Conservation (phyloP, 2,329 filamentous ascomycete species). For the Fusarium caatingaense region DNA sequence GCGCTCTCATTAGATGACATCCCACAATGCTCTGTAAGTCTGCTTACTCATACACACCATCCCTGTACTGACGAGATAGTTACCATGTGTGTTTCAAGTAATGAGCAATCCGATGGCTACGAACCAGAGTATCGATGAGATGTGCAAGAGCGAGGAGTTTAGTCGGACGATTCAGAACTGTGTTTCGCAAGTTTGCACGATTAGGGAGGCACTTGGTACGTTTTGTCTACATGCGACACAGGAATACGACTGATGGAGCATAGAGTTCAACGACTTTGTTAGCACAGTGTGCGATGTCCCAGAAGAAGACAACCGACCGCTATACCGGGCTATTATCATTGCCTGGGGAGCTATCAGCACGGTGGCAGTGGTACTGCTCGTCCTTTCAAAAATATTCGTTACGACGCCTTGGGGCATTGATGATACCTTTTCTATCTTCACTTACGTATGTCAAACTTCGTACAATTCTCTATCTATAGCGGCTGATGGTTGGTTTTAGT, state of each 20-base stretch:
- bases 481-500: neutral
- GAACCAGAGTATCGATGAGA: neutral
- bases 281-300: neutral
- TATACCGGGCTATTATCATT: neutral
- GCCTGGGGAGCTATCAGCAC: neutral
- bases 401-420: neutral
- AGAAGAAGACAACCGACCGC: neutral
- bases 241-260: accelerated
- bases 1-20: neutral
- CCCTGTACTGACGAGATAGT: neutral
- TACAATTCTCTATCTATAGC: neutral
- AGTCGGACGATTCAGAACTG: neutral
- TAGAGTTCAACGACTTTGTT: neutral
- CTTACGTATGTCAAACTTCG: neutral
- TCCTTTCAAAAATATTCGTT: neutral
- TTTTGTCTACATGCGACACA: accelerated
- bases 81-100: neutral
- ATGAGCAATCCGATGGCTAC: neutral
- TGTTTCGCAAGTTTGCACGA: neutral
- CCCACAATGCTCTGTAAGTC: slow-evolving; percentile 7
- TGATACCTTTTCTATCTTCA: neutral
- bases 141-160: neutral
- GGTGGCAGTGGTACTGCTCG: accelerated
- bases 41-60: neutral
- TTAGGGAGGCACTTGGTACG: neutral